Base-by-base conservation (phyloP, 345 rosid species). In the Aquilaria malaccensis region DNA sequence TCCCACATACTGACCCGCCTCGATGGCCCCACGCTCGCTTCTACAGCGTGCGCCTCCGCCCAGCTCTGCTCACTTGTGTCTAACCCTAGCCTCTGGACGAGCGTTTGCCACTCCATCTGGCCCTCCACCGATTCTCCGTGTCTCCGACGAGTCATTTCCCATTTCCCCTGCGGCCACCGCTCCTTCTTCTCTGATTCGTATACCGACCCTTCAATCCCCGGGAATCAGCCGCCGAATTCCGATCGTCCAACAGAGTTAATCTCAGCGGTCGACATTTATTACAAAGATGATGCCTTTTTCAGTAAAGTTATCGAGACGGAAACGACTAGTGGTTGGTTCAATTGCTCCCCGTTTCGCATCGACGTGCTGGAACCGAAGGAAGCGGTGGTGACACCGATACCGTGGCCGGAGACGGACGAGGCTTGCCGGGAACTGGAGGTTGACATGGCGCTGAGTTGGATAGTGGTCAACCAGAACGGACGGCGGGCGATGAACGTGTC, bases 311-410 rank as follows among this genome's bases (percentile, higher is more conserved):
- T 72, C 32, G 84, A 80, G 69, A 82, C 87, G 11, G 82, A 84
- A 76, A 80, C 90, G 1, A 77, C 56, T 13, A 74, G 85, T 51
- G 75, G 75, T 14, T 85, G 90, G 93, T 89, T 82, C 72, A 68
- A 30, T 9, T 75, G 80, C 72, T 81, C 93, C n/a, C 93, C 96
- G 11, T 80, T 89, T 56, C 67, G 89, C 43, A 60, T 89, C n/a
- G 89, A 89, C 77, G 31, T 84, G 60, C 75, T 89, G 30, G 83
- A 81, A 56, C 68, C 74, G 7, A 82, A 85, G 72, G 88, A 86
- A 52, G 65, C 69, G 62, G 84, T 85, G 31, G 61, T 56, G 57
- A 89, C 91, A 14, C 71, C 65, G 50, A 72, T 82, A 5, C 66
- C 65, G 10, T 64, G 69, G 55, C 79, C 84, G 13, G 61, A 45